phyloP scores from a whole-genome alignment of 345 rosid species.

The Melaleuca alternifolia region DNA sequence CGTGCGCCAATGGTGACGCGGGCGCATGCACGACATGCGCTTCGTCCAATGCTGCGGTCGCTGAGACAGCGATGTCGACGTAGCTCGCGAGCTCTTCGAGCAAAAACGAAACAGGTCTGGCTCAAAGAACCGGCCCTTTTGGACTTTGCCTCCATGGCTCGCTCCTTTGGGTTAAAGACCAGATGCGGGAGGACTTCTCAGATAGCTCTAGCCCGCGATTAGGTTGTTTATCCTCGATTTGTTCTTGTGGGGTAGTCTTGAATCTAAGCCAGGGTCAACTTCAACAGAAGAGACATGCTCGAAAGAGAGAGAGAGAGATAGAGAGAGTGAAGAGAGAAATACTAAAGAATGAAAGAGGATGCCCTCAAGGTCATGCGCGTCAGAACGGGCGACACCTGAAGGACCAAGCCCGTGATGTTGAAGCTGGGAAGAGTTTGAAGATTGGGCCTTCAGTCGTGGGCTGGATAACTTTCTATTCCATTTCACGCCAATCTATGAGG shows the following conservation, averaged over 20 bases:
- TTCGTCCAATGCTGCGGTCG: neutral
- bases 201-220: neutral
- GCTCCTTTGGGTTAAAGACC: neutral
- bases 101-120: neutral
- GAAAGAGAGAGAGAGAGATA: neutral
- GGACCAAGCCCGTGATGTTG: neutral
- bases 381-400: neutral
- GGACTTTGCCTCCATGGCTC: neutral
- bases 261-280: neutral
- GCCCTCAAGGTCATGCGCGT: neutral
- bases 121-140: neutral
- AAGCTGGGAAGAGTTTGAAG: neutral
- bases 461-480: neutral
- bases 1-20: neutral
- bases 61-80: neutral
- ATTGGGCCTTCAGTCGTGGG: neutral
- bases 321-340: neutral
- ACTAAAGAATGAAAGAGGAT: neutral
- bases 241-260: neutral
- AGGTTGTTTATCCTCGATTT: neutral
- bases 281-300: neutral
- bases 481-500: neutral
- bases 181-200: neutral
- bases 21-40: neutral
- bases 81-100: neutral